Evolutionary conservation across 495 filamentous ascomycete genomes (phyloP), one percentile per base, ranked within the genome.

Genomic region (Hypoxylon rickii): DNA sequence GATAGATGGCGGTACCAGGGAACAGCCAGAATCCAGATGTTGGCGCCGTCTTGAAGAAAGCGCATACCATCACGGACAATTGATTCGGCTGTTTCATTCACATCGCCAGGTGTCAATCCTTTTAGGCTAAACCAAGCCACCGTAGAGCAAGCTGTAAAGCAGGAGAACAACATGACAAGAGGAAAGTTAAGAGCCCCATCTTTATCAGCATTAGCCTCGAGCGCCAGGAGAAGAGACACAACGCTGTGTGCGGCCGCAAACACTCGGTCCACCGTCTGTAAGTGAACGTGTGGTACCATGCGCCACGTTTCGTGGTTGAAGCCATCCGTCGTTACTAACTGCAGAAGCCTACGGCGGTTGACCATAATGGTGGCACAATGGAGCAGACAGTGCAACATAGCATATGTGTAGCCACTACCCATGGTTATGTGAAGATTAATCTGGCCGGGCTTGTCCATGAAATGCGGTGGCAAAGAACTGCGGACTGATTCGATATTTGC

Each of bases 371-470:
- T 77, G 19, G 73, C 75, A 55, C 75, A 79, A 60, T 79, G 76
- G 15, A 79, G 66, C 38, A 79, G 72, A 26, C 67, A 77, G 60
- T 79, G 77, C 32, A 79, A 70, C 74, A 79, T 76, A 42, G 76
- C 76, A 46, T 77, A 79, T 2, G 75, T 79, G 54, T 70, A 75
- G 32, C 77, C 77, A 47, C 76, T 78, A 11, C 77, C 77, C 77
- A 79, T 79, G 11, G 77, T 79, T 40, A 79, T 79, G 53, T 79
- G 77, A 10, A 79, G 67, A 44, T 73, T 79, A 63, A 79, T 75
- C 49, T 79, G 76, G 19, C 70, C 71, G 2, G 73, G 70, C 56
- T 79, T 79, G 56, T 79, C 77, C 56, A 76, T 71, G 18, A 75
- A 77, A 53, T 79, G 77, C 64, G 69, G 64, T 1, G 77, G 77